Percentiles rank a stretch among this genome's conserved stretches.
phyloP scores from a whole-genome alignment of 805 yeast genomes.

The Ogataea angusta region DNA sequence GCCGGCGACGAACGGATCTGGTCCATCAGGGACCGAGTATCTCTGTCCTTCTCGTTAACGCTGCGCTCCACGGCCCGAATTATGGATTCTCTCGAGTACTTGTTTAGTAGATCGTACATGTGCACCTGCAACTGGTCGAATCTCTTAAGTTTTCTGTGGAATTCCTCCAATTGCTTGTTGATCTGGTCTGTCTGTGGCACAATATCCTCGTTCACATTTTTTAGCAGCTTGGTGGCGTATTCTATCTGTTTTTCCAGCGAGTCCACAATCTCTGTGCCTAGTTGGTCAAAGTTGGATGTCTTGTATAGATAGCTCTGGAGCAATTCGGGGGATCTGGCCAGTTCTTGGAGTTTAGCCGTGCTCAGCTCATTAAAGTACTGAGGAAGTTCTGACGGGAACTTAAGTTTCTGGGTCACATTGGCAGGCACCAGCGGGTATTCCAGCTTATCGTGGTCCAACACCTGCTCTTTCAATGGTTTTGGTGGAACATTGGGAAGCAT shows the following conservation, averaged over 20 bases:
- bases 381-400: slow-evolving; percentile 16
- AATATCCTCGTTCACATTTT: slow-evolving; percentile 24
- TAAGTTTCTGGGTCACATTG: slow-evolving; percentile 9
- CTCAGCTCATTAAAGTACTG: slow-evolving; percentile 24
- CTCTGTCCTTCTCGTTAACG: slow-evolving; percentile 27
- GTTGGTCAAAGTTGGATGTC: slow-evolving; percentile 11
- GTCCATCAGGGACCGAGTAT: slow-evolving; percentile 13
- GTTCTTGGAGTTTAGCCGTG: slow-evolving; percentile 20
- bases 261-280: slow-evolving; percentile 22
- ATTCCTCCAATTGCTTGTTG: slow-evolving; percentile 22
- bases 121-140: slow-evolving; percentile 26
- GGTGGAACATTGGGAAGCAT: slow-evolving; percentile 8
- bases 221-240: slow-evolving; percentile 33
- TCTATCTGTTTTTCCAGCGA: slow-evolving; percentile 38
- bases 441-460: slow-evolving; percentile 17
- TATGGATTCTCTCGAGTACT: slow-evolving; percentile 34
- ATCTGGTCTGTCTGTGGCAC: slow-evolving; percentile 19
- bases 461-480: slow-evolving; percentile 9
- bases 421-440: slow-evolving; percentile 26
- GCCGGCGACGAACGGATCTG: slow-evolving; percentile 16
- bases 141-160: slow-evolving; percentile 18
- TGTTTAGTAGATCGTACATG: slow-evolving; percentile 30
- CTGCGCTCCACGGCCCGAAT: slow-evolving; percentile 34
- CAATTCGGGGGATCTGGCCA: slow-evolving; percentile 16
- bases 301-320: slow-evolving; percentile 20